These are phyloP conservation scores for Penstemon davidsonii DNA, from an alignment of 257 asterid species.

Conservation along the genomic window DNA sequence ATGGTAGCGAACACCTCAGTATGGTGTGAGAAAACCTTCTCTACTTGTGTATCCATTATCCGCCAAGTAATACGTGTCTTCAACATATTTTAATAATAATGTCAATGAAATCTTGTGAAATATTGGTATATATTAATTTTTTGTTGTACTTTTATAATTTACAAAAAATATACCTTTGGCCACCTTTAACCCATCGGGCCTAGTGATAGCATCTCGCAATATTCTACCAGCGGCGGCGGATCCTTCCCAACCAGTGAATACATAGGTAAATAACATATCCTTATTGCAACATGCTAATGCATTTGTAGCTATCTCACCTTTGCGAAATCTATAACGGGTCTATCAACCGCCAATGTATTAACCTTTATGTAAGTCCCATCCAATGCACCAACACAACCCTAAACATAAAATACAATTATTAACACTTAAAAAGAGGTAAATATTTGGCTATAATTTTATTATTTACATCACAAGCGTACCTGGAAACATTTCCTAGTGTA, in stretches of 20 bases:
- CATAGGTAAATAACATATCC: not conserved
- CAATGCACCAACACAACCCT: no score
- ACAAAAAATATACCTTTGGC: not conserved
- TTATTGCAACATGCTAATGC: not conserved
- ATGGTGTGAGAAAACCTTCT: not conserved
- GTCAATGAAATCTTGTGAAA: not conserved
- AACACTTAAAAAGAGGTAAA: no score
- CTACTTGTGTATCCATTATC: not conserved
- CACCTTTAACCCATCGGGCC: not conserved
- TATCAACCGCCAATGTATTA: no score
- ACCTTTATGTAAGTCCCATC: no score
- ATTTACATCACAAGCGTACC: no score
- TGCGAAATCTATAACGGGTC: no score
- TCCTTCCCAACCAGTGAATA: slow-evolving; percentile 1
- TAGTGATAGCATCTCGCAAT: not conserved
- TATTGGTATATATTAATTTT: no score
- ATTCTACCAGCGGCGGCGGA: not conserved
- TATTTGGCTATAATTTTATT: no score
- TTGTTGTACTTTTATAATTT: not conserved
- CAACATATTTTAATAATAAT: not conserved
- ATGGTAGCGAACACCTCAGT: not conserved
- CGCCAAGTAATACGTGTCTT: not conserved
- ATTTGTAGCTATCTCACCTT: no score
- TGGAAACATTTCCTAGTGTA: no score
- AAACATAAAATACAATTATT: no score